Evolutionary conservation across 495 filamentous ascomycete genomes (phyloP), one percentile per base, ranked within the genome.

Genomic region (Evernia prunastri): DNA sequence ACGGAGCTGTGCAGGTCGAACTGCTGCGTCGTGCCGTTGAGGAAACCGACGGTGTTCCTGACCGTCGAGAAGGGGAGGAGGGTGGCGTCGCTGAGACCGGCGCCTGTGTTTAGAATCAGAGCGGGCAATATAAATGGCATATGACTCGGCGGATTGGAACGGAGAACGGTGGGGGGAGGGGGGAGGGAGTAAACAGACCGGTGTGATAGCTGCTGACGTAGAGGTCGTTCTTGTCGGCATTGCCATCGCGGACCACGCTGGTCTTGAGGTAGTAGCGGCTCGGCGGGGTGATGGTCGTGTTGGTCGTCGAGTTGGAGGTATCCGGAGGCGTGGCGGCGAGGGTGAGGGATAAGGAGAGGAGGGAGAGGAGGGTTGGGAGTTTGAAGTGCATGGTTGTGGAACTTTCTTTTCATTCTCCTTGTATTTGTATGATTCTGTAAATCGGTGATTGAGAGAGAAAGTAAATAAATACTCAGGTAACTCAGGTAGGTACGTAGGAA

Each of bases 161-260:
- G 20, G 20, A 9, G 18, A 45, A n/a, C 17, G 3, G 7, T 3
- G 43, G 43, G 20, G 43, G 13, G 49, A 31, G 15, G 49, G 6
- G 25, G 13, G 3, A 0, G 1, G 23, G 25, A 15, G 45, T 0
- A 1, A 18, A 27, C 49, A 6, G 13, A 53, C 49, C 80, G 7
- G 78, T 80, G 72, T 82, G 79, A 65, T 80, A 82, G 66, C 73
- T 67, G 23, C 73, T 72, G 51, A 80, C 72, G 47, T 76, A 81
- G 60, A 82, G 79, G 60, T 76, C 63, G 0, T 72, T 59, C 2
- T 69, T 37, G 60, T 73, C 72, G 12, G 53, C 57, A 23, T 76
- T 68, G n/a, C 69, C 75, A 29, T 33, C 56, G 35, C 59, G 27
- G 35, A 59, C 56, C n/a, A 70, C 68, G 7, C 67, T 65, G 12